Evolutionary conservation across 805 yeast genomes (phyloP).

Genomic region (Metschnikowia arizonensis): DNA sequence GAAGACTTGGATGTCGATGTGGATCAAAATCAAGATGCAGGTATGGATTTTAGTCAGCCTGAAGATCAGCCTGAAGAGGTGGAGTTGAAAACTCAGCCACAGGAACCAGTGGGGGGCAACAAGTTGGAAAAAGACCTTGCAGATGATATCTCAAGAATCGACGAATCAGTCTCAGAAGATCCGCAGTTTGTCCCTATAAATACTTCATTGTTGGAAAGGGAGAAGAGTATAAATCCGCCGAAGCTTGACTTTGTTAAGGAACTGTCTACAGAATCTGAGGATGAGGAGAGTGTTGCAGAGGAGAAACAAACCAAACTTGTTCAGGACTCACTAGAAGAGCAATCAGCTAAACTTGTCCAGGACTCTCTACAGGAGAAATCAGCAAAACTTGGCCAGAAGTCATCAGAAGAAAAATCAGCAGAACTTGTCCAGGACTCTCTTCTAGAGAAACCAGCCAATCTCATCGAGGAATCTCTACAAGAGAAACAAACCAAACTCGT

Average conservation of each 20-base stretch:
- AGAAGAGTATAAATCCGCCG: not conserved
- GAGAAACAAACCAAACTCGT: not conserved
- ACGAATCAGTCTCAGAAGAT: slow-evolving; percentile 2
- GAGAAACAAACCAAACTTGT: not conserved
- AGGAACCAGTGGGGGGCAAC: not conserved
- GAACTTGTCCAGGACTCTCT: not conserved
- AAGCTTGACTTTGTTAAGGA: not conserved
- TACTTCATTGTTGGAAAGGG: not conserved
- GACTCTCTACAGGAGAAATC: not conserved
- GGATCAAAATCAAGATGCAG: not conserved
- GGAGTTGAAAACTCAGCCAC: not conserved
- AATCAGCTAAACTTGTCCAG: not conserved
- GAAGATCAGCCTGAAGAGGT: not conserved
- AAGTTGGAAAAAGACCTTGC: not conserved
- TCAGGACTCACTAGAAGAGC: not conserved
- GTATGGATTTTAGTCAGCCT: not conserved
- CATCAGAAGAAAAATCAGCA: not conserved
- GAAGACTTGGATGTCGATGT: not conserved
- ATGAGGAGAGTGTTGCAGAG: not conserved
- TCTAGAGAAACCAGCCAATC: not conserved
- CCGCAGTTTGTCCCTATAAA: not conserved
- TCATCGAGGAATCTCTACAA: not conserved
- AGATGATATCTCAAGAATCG: slow-evolving; percentile 1
- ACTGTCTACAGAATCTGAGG: not conserved
- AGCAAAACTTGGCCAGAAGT: not conserved